These are phyloP conservation scores for Triangularia verruculosa DNA, from an alignment of 2,329 filamentous ascomycete species.

Conservation along the genomic window DNA sequence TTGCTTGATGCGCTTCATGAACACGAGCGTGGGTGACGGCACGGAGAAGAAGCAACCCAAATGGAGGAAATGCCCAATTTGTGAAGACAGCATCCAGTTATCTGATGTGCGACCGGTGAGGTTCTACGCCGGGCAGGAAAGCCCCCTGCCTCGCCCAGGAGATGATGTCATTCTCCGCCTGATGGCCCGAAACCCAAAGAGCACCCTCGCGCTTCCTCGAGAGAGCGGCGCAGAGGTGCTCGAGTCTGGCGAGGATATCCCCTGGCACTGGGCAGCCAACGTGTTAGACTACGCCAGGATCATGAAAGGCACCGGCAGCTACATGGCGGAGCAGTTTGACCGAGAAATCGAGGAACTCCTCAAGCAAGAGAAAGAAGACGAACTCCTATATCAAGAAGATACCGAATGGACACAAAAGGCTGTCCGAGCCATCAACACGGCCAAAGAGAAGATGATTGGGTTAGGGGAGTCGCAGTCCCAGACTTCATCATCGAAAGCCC, in stretches of 20 bases:
- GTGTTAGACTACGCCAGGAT: conserved; percentile 87
- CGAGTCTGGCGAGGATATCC: conserved; percentile 70
- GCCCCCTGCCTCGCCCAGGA: conserved; percentile 73
- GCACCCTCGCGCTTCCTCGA: conserved; percentile 81
- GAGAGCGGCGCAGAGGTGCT: conserved; percentile 72
- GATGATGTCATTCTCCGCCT: conserved; percentile 86
- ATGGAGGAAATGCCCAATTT: conserved; percentile 96
- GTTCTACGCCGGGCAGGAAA: conserved; percentile 88
- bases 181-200: conserved; percentile 75
- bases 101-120: conserved; percentile 84
- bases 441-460: conserved; percentile 68
- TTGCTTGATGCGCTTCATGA: conserved; percentile 94
- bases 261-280: conserved; percentile 93
- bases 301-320: conserved; percentile 84
- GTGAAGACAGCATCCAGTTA: conserved; percentile 90
- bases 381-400: conserved; percentile 86
- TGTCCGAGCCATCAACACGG: conserved; percentile 67
- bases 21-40: conserved; percentile 67
- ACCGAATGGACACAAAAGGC: conserved; percentile 90
- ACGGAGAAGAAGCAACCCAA: conserved; percentile 53
- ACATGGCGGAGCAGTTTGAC: conserved; percentile 80
- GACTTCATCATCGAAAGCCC: conserved; percentile 3
- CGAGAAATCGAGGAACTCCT: conserved; percentile 72
- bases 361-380: conserved; percentile 80
- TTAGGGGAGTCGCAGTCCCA: conserved; percentile 34